Percentiles rank a stretch among this genome's conserved stretches.
phyloP scores from a whole-genome alignment of 192 early-diverging fungal species.

The Jimgerdemannia flammicorona region DNA sequence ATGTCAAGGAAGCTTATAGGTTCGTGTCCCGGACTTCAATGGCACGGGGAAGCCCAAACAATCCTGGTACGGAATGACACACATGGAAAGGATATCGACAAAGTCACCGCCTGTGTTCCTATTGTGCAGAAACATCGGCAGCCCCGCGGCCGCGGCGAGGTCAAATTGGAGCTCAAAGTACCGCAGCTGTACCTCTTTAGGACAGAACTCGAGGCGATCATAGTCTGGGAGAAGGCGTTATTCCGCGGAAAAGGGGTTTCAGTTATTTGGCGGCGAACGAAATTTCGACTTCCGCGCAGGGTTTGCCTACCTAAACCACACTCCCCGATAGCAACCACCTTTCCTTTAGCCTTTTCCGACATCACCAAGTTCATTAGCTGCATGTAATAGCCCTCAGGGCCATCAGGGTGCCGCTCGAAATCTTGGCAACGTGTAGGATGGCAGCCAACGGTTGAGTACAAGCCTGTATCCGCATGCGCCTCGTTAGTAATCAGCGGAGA shows the following conservation, averaged over 20 bases:
- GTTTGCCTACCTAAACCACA: slow-evolving; percentile 67
- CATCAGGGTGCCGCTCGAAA: slow-evolving; percentile 50
- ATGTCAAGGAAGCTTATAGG: not conserved
- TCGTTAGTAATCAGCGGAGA: slow-evolving; percentile 18
- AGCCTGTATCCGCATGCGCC: not conserved
- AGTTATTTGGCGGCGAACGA: not conserved
- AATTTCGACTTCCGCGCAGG: too few relatives aligned
- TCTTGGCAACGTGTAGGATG: slow-evolving; percentile 83
- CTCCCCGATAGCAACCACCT: slow-evolving; percentile 91
- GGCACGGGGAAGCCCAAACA: not conserved
- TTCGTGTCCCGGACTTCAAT: too few relatives aligned
- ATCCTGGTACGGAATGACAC: not conserved
- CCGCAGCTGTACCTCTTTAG: slow-evolving; percentile 67
- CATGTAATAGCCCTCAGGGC: slow-evolving; percentile 62
- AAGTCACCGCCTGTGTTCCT: slow-evolving; percentile 83
- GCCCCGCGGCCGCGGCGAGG: slow-evolving; percentile 63
- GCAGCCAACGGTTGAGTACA: slow-evolving; percentile 80
- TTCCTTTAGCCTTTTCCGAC: slow-evolving; percentile 32
- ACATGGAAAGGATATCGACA: slow-evolving; percentile 42
- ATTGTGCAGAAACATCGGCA: slow-evolving; percentile 93
- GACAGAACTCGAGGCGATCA: slow-evolving; percentile 84
- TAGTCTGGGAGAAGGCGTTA: slow-evolving; percentile 59
- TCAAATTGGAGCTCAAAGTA: slow-evolving; percentile 82
- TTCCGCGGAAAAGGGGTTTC: not conserved
- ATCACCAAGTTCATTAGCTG: slow-evolving; percentile 40